A percentile compares a stretch with the other conserved stretches of the same genome.
phyloP scores from a whole-genome alignment of 495 filamentous ascomycete genomes.

The Parathielavia appendiculata region DNA sequence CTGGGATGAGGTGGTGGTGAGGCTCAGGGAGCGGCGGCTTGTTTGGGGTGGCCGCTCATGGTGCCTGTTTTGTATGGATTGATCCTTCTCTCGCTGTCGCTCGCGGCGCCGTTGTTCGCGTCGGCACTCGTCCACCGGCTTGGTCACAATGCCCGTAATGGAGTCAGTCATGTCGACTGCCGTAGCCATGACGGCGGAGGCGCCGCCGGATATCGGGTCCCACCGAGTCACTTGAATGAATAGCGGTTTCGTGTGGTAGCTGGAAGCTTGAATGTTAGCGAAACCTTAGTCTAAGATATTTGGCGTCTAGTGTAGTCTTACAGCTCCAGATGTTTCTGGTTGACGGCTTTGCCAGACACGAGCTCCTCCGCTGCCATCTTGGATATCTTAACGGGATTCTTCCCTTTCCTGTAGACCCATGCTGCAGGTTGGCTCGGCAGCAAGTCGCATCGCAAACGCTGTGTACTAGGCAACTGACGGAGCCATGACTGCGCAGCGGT shows the following conservation, averaged over 20 bases:
- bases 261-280: background rate
- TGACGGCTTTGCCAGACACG: background rate
- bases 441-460: background rate
- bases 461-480: too few relatives aligned
- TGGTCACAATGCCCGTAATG: conserved; percentile 29
- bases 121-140: conserved; percentile 27
- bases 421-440: background rate
- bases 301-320: background rate
- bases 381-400: background rate
- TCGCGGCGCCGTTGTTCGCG: too few relatives aligned
- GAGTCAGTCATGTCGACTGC: background rate
- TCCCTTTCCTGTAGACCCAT: background rate
- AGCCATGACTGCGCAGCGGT: too few relatives aligned
- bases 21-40: too few relatives aligned
- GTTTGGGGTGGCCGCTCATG: too few relatives aligned
- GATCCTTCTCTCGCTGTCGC: too few relatives aligned
- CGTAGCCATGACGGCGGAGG: background rate
- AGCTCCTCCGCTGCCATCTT: background rate
- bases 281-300: too few relatives aligned
- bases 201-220: background rate
- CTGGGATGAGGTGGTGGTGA: too few relatives aligned
- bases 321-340: background rate
- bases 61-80: too few relatives aligned
- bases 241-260: background rate
- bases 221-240: background rate